Percentiles rank a stretch among this genome's conserved stretches.
Conservation (phyloP, 1,284 basidiomycete genomes). For the Bjerkandera adusta region DNA sequence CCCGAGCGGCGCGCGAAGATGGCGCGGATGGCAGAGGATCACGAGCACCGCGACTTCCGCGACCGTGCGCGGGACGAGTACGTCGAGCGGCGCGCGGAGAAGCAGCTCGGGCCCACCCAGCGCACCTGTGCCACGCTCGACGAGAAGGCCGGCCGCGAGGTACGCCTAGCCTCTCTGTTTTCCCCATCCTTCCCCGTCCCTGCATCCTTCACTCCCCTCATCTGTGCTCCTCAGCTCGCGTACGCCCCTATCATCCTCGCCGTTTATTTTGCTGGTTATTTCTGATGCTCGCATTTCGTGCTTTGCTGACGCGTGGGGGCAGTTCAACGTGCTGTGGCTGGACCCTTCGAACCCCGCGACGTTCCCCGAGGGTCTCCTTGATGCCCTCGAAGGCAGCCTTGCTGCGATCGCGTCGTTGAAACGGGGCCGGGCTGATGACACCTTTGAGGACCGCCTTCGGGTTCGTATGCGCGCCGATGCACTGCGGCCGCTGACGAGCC, state of each 20-base stretch:
- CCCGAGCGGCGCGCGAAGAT: constrained; percentile 70
- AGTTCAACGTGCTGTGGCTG: constrained; percentile 82
- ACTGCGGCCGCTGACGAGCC: constrained; percentile 46
- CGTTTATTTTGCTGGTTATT: constrained; percentile 1
- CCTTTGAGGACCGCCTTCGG: constrained; percentile 50
- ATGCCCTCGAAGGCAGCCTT: constrained; percentile 44
- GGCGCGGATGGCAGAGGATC: constrained; percentile 64
- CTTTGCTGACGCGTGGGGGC: not conserved
- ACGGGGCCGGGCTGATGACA: constrained; percentile 20
- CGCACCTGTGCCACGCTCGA: constrained; percentile 71
- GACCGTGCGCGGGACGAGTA: constrained; percentile 68
- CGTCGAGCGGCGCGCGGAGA: constrained; percentile 70
- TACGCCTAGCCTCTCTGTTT: constrained; percentile 32
- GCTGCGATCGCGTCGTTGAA: constrained; percentile 25
- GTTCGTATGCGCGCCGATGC: constrained; percentile 70
- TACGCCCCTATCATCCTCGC: not conserved
- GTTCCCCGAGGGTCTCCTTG: constrained; percentile 63
- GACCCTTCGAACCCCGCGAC: constrained; percentile 61
- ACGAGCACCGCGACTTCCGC: constrained; percentile 56
- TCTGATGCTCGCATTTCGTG: not conserved
- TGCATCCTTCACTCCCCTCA: constrained; percentile 5
- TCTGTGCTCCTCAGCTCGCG: not conserved
- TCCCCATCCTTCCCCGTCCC: not conserved
- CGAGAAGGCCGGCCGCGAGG: constrained; percentile 64
- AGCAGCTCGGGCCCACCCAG: constrained; percentile 62